Evolutionary conservation across 371 early-diverging fungal species (phyloP).

Genomic region (Zychaea mexicana): DNA sequence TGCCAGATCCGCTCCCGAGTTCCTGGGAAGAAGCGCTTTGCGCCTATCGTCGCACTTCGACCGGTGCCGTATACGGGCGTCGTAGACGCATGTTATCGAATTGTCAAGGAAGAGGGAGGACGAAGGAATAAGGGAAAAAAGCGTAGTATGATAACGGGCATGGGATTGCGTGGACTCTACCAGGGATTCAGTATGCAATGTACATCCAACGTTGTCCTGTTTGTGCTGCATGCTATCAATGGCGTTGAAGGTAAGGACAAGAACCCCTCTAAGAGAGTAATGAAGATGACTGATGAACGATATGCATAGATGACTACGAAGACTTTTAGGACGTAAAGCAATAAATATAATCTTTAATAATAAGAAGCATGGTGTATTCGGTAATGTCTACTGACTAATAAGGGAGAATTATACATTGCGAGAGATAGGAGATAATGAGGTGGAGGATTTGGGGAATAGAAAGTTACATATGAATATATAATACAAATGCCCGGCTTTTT

Average conservation of each 20-base stretch:
- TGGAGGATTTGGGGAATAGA: neutral
- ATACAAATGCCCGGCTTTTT: neutral
- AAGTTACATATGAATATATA: slow-evolving; percentile 1
- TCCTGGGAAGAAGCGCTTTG: slow-evolving; percentile 63
- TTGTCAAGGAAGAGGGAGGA: slow-evolving; percentile 87
- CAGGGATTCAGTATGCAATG: slow-evolving; percentile 77
- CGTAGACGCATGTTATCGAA: slow-evolving; percentile 74
- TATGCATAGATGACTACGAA: slow-evolving; percentile 22
- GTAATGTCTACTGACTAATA: neutral
- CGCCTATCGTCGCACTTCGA: slow-evolving; percentile 75
- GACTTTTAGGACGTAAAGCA: slow-evolving; percentile 18
- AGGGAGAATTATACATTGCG: slow-evolving; percentile 1
- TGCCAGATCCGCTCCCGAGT: slow-evolving; percentile 68
- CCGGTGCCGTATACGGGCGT: slow-evolving; percentile 87
- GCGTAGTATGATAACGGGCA: slow-evolving; percentile 36
- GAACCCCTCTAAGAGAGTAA: too few relatives aligned
- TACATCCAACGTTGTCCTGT: slow-evolving; percentile 64
- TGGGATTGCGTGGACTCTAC: slow-evolving; percentile 76
- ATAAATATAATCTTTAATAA: neutral
- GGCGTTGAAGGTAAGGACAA: slow-evolving; percentile 54
- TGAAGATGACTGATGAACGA: too few relatives aligned
- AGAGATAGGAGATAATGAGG: slow-evolving; percentile 1
- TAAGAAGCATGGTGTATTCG: neutral
- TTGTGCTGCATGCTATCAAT: slow-evolving; percentile 59
- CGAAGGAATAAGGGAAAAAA: slow-evolving; percentile 17